These are phyloP conservation scores for Cinnamomum chago DNA, from an alignment of 164 flowering plant genomes.

Conservation along the genomic window DNA sequence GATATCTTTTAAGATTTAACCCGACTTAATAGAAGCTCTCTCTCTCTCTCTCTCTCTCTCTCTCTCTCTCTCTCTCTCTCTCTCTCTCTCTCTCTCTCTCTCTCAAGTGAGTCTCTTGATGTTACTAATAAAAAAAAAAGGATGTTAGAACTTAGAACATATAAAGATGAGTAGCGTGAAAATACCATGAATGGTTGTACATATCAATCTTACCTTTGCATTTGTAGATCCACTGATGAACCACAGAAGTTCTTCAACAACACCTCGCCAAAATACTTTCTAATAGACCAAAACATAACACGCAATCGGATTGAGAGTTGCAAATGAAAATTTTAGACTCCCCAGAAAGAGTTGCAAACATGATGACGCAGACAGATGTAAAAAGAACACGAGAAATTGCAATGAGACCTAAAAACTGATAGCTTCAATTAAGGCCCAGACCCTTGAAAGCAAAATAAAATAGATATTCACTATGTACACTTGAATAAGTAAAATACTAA, in stretches of 20 bases:
- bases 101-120: no score
- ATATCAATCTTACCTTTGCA: constrained; percentile 59
- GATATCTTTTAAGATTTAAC: no score
- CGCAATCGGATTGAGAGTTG: not conserved
- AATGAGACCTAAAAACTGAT: no score
- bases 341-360: not conserved
- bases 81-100: no score
- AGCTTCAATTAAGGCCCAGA: not conserved
- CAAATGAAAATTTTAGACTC: no score
- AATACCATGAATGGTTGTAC: not conserved
- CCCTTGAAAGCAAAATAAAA: not conserved
- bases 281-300: constrained; percentile 12
- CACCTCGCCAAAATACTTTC: constrained; percentile 97
- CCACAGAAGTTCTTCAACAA: constrained; percentile 97
- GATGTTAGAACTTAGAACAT: not conserved
- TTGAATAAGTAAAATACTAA: not conserved
- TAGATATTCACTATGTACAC: not conserved
- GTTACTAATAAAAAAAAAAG: no score
- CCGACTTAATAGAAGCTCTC: no score
- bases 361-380: no score
- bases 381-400: no score
- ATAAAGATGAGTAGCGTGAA: not conserved
- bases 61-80: no score
- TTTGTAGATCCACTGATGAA: constrained; percentile 96
- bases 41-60: no score